phyloP scores from a whole-genome alignment of 805 yeast species.

The Metschnikowia drakensbergensis region DNA sequence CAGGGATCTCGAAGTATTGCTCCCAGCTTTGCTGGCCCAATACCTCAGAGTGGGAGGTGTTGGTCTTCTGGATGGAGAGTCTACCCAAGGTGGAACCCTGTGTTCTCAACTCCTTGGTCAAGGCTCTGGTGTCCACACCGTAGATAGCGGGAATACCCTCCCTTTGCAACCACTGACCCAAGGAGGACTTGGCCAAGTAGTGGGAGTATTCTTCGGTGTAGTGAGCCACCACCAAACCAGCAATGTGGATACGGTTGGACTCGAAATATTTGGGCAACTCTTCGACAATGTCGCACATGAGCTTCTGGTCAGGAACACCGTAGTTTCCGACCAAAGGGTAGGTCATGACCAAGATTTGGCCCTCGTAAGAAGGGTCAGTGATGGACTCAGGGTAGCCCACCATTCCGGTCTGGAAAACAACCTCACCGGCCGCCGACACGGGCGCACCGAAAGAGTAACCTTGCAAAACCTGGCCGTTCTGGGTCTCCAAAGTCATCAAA shows the following conservation, averaged over 20 bases:
- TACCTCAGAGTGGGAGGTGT: constrained; percentile 28
- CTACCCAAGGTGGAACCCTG: constrained; percentile 93
- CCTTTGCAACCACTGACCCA: constrained; percentile 89
- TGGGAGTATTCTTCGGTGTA: constrained; percentile 96
- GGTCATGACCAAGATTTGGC: constrained; percentile 94
- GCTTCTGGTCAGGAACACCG: constrained; percentile 90
- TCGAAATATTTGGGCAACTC: constrained; percentile 89
- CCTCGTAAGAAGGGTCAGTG: constrained; percentile 97
- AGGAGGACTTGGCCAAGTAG: constrained; percentile 84
- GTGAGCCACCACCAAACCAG: constrained; percentile 95
- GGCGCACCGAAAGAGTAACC: constrained; percentile 98
- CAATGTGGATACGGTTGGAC: constrained; percentile 86
- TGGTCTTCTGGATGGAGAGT: constrained; percentile 56
- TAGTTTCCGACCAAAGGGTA: constrained; percentile 97
- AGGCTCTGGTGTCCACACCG: constrained; percentile 94
- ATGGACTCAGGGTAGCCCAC: constrained; percentile 98
- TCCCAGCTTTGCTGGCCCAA: constrained; percentile 50
- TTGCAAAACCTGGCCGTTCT: constrained; percentile 79
- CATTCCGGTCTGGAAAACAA: constrained; percentile 99
- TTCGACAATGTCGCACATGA: constrained; percentile 68
- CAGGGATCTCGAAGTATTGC: constrained; percentile 65
- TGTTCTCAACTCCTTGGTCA: constrained; percentile 90
- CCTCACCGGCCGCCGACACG: constrained; percentile 86
- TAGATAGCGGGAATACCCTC: constrained; percentile 93
- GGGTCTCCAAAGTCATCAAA: constrained; percentile 81